A percentile compares a stretch with the other conserved stretches of the same genome.
phyloP scores from a whole-genome alignment of 148 eudicot species.

The Chenopodium suecicum region DNA sequence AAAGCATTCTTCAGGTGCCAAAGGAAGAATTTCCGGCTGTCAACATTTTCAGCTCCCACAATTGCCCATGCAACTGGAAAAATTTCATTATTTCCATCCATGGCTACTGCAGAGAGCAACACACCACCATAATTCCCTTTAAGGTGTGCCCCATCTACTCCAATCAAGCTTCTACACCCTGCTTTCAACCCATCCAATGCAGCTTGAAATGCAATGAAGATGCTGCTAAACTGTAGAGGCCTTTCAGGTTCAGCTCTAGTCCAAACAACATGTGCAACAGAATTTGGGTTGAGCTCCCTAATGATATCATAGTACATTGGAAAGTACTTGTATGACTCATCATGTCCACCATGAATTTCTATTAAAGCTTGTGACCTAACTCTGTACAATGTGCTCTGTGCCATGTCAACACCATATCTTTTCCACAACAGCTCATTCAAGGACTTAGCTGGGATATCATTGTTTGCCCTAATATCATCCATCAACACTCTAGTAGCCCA shows the following conservation, averaged over 20 bases:
- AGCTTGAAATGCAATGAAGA: background rate
- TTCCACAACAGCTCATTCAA: background rate
- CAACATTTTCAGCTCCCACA: no score
- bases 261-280: background rate
- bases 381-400: background rate
- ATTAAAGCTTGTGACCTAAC: background rate
- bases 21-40: background rate
- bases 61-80: background rate
- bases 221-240: background rate
- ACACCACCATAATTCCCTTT: background rate
- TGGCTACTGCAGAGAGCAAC: background rate
- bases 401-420: background rate
- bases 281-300: background rate
- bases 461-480: background rate
- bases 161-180: background rate
- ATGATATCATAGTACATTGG: background rate
- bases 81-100: background rate
- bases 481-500: background rate
- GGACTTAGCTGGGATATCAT: background rate
- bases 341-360: background rate
- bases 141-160: background rate
- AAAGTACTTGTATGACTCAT: background rate
- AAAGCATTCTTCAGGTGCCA: background rate
- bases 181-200: background rate
- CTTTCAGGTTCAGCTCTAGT: no score